These are phyloP conservation scores for Alternaria ventricosa DNA, from an alignment of 2,329 filamentous ascomycete genomes.

Conservation along the genomic window DNA sequence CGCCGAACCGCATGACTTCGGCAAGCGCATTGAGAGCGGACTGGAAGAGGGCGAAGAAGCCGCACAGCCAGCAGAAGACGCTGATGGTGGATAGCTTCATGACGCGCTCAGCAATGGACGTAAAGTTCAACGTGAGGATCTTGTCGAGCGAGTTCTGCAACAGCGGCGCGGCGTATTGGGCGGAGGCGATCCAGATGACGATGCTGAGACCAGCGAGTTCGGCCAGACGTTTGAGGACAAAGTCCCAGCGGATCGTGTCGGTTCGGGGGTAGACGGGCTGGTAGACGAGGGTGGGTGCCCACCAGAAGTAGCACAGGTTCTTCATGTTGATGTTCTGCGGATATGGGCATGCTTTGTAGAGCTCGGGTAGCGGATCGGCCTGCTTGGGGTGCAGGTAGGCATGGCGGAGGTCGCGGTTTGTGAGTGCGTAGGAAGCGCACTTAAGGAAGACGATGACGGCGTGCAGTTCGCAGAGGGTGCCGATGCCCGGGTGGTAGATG, in stretches of 20 bases:
- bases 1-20: conserved; percentile 87
- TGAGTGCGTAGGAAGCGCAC: conserved; percentile 93
- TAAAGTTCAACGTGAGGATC: conserved; percentile 78
- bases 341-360: conserved; percentile 86
- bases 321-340: conserved; percentile 86
- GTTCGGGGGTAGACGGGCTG: conserved; percentile 95
- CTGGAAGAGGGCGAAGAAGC: conserved; percentile 97
- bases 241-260: conserved; percentile 80
- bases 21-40: conserved; percentile 89
- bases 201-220: conserved; percentile 81
- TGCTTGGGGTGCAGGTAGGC: conserved; percentile 83
- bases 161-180: conserved; percentile 91
- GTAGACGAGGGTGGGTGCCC: conserved; percentile 94
- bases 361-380: conserved; percentile 73
- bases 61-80: conserved; percentile 94
- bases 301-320: conserved; percentile 96
- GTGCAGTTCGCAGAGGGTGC: conserved; percentile 87
- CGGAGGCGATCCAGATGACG: conserved; percentile 94
- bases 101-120: conserved; percentile 84
- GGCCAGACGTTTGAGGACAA: conserved; percentile 80
- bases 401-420: conserved; percentile 92
- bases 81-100: conserved; percentile 97
- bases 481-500: conserved; percentile 92
- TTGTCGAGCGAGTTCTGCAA: conserved; percentile 89
- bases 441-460: conserved; percentile 97